A percentile compares a stretch with the other conserved stretches of the same genome.
These are phyloP conservation scores for Phytophthora crassamura DNA, from an alignment of 352 stramenopile genomes.

Conservation along the genomic window DNA sequence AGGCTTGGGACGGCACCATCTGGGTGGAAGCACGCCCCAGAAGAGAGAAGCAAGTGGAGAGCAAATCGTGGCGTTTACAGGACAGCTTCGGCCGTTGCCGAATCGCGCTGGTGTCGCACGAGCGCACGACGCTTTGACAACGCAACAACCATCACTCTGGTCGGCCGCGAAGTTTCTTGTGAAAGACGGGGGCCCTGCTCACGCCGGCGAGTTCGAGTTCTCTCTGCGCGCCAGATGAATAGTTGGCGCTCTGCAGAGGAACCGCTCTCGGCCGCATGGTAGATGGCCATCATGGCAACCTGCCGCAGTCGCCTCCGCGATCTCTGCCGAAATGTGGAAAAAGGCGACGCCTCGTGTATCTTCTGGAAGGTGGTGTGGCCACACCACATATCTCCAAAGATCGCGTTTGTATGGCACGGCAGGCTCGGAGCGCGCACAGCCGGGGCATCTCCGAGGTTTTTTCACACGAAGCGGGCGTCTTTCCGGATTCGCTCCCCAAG, in stretches of 20 bases:
- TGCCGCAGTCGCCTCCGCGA: too few relatives aligned
- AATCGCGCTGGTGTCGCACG: constrained; percentile 31
- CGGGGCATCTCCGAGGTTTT: constrained; percentile 18
- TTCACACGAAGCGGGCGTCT: not conserved
- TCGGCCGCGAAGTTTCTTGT: constrained; percentile 39
- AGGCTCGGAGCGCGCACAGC: not conserved
- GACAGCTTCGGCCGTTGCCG: constrained; percentile 17
- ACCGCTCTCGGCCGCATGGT: too few relatives aligned
- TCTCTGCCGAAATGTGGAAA: constrained; percentile 30
- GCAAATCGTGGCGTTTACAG: constrained; percentile 7
- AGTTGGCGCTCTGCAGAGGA: too few relatives aligned
- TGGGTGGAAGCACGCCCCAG: constrained; percentile 20
- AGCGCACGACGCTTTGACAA: constrained; percentile 49
- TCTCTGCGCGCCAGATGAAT: constrained; percentile 5
- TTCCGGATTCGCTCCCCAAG: constrained; percentile 12
- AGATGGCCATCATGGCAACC: constrained; percentile 14
- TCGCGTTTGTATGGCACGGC: constrained; percentile 11
- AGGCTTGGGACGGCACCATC: constrained; percentile 19
- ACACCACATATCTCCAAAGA: constrained; percentile 13
- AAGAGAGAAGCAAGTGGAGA: constrained; percentile 17
- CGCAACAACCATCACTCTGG: constrained; percentile 49
- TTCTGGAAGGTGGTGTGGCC: constrained; percentile 27
- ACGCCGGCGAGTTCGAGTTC: not conserved
- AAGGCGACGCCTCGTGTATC: constrained; percentile 21
- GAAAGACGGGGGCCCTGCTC: constrained; percentile 18